Evolutionary conservation across 441 rosid genomes (phyloP), one percentile per base, ranked within the genome.

Genomic region (Pelargonium fulgidum): DNA sequence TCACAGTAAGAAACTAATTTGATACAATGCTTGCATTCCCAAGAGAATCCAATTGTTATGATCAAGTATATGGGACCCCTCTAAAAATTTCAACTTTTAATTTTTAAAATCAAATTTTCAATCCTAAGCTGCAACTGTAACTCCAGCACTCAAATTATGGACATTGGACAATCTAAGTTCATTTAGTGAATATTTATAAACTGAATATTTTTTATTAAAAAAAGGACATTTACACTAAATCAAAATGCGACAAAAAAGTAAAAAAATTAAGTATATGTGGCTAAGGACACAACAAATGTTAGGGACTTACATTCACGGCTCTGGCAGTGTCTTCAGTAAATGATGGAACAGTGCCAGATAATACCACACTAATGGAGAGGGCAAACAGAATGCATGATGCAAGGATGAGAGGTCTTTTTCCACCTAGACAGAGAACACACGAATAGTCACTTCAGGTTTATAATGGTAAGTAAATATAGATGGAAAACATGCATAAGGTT

Each of bases 261-360:
- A 22, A 22, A 22, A 22, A 17, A 54, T 17, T 16, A 7, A 54
- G 8, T 20, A 16, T 17, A 54, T 0, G 11, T 16, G 62, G 62
- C 24, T 54, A 22, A 2, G 62, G 69, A 67, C 52, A 54, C 24
- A 66, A 61, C 12, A 42, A 68, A 36, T 45, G 42, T 68, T 59
- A 54, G 72, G 73, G 29, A 79, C 87, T 83, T 80, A 87, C 99
- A 83, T 94, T 92, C 62, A 94, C 86, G 47, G 98, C 89, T 85
- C 99, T 84, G 80, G 94, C 82, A 45, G 88, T 79, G 75, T 92
- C 90, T 63, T 87, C 89, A 13, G 88, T 85, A 68, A 90, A 89
- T 17, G 94, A 88, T 12, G 92, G 94, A 83, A 85, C 63, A 4
- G 75, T 66, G 72, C 97, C 96, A 70, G 87, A 85, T 61, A 79